phyloP scores from a whole-genome alignment of 352 stramenopile genomes.

The Globisporangium echinulatum region DNA sequence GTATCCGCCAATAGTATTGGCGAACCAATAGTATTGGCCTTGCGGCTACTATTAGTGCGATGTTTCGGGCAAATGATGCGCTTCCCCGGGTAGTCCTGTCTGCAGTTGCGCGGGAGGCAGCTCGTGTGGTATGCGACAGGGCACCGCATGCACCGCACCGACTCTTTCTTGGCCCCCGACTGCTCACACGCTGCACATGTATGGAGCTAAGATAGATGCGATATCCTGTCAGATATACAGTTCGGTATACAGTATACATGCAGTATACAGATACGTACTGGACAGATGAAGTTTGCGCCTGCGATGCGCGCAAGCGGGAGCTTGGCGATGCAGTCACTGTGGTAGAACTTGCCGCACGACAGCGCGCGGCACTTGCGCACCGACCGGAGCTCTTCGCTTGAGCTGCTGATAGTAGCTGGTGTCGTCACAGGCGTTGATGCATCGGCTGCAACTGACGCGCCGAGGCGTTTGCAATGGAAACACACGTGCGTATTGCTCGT shows the following conservation, averaged over 20 bases:
- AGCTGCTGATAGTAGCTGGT: not conserved
- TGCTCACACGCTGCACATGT: constrained; percentile 74
- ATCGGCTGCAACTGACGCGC: constrained; percentile 20
- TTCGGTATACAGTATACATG: no score
- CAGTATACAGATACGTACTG: constrained; percentile 17
- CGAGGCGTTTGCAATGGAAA: constrained; percentile 74
- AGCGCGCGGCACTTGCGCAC: constrained; percentile 76
- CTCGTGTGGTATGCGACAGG: constrained; percentile 76
- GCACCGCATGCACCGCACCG: constrained; percentile 73
- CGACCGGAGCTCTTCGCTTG: constrained; percentile 10
- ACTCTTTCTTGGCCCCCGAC: constrained; percentile 71
- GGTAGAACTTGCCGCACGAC: constrained; percentile 84
- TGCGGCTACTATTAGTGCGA: not conserved
- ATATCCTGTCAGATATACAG: no score
- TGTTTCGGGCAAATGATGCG: constrained; percentile 75
- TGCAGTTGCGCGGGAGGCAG: constrained; percentile 54
- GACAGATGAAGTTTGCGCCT: constrained; percentile 79
- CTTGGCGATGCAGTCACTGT: constrained; percentile 73
- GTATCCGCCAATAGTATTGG: no score
- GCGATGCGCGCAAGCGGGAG: constrained; percentile 73
- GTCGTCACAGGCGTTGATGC: not conserved
- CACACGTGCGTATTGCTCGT: constrained; percentile 50
- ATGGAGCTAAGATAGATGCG: constrained; percentile 30
- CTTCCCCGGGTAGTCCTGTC: constrained; percentile 54
- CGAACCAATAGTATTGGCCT: no score